These are phyloP conservation scores for Botryotinia globosa DNA, from an alignment of 2,329 filamentous ascomycete genomes.

Conservation along the genomic window DNA sequence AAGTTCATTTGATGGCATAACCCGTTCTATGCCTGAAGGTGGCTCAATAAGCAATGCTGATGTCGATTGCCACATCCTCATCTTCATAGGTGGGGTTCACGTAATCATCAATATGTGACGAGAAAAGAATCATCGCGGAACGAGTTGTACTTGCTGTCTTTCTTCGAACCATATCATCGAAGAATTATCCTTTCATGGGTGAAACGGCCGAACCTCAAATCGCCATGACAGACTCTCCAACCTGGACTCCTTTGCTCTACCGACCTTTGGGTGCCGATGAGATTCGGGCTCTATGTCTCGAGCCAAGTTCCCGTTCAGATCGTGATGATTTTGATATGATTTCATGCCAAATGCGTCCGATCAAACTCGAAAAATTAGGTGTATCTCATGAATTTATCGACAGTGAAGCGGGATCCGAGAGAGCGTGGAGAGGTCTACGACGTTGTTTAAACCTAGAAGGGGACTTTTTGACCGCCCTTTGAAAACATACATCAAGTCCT, in stretches of 20 bases:
- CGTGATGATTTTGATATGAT: background rate
- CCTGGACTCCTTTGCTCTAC: conserved; percentile 8
- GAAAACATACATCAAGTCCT: conserved; percentile 4
- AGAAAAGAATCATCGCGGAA: background rate
- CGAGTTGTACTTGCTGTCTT: too few relatives aligned
- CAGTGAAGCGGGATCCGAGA: background rate
- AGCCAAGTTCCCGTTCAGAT: conserved; percentile 14
- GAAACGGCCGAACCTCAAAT: background rate
- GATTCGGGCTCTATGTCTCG: conserved; percentile 6
- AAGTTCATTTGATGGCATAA: background rate
- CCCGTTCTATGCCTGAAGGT: background rate
- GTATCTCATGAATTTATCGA: background rate
- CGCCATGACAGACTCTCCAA: background rate
- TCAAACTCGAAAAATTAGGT: background rate
- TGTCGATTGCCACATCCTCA: background rate
- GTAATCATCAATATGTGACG: background rate
- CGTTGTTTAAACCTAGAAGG: conserved; percentile 9
- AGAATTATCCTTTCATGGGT: rapidly evolving
- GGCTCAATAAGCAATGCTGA: background rate
- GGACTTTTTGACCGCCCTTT: conserved; percentile 9
- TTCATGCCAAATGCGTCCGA: conserved; percentile 10
- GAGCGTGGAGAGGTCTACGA: background rate
- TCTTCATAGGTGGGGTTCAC: background rate
- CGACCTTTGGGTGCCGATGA: background rate
- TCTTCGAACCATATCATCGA: background rate